Evolutionary conservation across 2,329 filamentous ascomycete genomes (phyloP).

Genomic region (Fusarium sororula): DNA sequence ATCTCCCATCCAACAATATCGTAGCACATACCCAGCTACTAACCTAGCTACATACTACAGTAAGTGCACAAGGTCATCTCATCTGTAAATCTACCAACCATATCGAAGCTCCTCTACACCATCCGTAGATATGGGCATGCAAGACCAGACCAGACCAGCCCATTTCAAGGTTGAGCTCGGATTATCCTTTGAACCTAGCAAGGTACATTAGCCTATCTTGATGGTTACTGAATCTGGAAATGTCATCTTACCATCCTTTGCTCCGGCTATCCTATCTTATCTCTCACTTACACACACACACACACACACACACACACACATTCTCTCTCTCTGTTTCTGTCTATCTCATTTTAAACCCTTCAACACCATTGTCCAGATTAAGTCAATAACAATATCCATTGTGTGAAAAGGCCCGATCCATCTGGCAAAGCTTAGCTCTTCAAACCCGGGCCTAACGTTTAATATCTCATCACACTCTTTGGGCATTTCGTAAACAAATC

Average conservation of each 20-base stretch:
- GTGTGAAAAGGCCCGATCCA: not conserved
- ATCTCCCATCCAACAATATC: not conserved
- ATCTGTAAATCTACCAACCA: conserved; percentile 17
- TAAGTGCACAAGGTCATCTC: not conserved
- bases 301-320: not conserved
- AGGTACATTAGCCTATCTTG: conserved; percentile 25
- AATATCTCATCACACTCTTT: conserved; percentile 1
- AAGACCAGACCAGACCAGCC: not conserved
- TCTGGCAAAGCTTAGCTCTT: not conserved
- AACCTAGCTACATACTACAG: too few relatives aligned
- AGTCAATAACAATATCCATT: not conserved
- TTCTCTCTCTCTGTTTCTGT: not conserved
- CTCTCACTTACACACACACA: conserved; percentile 1
- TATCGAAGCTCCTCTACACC: conserved; percentile 16
- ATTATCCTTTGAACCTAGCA: conserved; percentile 9
- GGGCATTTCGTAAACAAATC: not conserved
- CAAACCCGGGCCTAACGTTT: not conserved
- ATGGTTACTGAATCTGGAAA: not conserved
- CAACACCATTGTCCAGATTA: not conserved
- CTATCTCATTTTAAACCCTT: not conserved
- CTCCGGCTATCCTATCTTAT: conserved; percentile 1
- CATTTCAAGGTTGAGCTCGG: conserved; percentile 8
- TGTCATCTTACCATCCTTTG: conserved; percentile 1
- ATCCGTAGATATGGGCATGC: conserved; percentile 4
- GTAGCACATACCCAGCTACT: too few relatives aligned